Evolutionary conservation across 345 rosid genomes (phyloP).

Genomic region (Anastatica hierochuntica): DNA sequence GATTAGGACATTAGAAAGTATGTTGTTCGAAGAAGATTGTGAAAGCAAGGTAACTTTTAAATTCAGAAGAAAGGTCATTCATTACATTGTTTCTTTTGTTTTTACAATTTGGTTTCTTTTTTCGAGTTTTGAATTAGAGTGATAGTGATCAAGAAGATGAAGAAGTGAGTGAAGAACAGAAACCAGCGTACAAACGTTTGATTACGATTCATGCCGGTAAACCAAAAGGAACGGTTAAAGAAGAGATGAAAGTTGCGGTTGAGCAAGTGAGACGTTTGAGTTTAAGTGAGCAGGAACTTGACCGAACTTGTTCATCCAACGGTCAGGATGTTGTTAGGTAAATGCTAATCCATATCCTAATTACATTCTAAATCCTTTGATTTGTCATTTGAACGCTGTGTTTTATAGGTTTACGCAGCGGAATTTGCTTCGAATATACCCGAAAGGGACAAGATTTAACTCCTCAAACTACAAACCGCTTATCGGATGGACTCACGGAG

Average conservation of each 20-base stretch:
- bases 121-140: slow-evolving; percentile 26
- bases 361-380: too few species aligned
- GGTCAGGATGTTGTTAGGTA: slow-evolving; percentile 59
- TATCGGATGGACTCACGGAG: slow-evolving; percentile 94
- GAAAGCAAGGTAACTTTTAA: slow-evolving; percentile 37
- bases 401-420: slow-evolving; percentile 68
- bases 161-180: slow-evolving; percentile 24
- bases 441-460: slow-evolving; percentile 71
- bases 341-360: not conserved
- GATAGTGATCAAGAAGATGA: slow-evolving; percentile 40
- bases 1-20: slow-evolving; percentile 22
- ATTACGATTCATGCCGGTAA: slow-evolving; percentile 54
- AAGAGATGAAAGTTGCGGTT: slow-evolving; percentile 31
- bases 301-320: slow-evolving; percentile 41
- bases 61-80: too few species aligned
- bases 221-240: slow-evolving; percentile 40
- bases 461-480: slow-evolving; percentile 90
- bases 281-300: slow-evolving; percentile 62
- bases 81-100: not conserved
- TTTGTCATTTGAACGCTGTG: too few species aligned
- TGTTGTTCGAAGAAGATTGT: slow-evolving; percentile 20
- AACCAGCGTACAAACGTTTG: slow-evolving; percentile 32
- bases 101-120: slow-evolving; percentile 4
- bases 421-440: slow-evolving; percentile 75
- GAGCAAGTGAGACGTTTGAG: slow-evolving; percentile 63